Conservation (phyloP, 2,329 filamentous ascomycete species). For the Verticillium longisporum region DNA sequence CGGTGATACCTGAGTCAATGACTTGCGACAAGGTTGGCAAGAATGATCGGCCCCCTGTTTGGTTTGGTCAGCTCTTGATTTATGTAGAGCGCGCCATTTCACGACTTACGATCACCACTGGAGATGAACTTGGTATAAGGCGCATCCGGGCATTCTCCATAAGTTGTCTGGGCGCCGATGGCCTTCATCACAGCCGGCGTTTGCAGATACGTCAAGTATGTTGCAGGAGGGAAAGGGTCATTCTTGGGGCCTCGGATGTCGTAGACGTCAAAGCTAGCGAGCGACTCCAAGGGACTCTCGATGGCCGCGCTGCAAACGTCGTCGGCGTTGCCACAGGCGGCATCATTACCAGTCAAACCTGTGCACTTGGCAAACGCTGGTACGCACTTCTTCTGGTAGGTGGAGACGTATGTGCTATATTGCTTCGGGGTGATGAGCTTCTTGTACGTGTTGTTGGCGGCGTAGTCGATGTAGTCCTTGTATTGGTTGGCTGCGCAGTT, state of each 20-base stretch:
- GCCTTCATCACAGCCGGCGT: slow-evolving; percentile 25
- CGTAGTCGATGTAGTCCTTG: slow-evolving; percentile 34
- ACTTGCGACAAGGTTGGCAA: slow-evolving; percentile 34
- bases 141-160: slow-evolving; percentile 30
- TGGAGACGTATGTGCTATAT: slow-evolving; percentile 5
- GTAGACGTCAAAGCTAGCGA: slow-evolving; percentile 35
- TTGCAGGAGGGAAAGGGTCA: slow-evolving; percentile 29
- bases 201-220: slow-evolving; percentile 33
- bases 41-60: slow-evolving; percentile 33
- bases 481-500: slow-evolving; percentile 21
- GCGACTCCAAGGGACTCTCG: slow-evolving; percentile 12
- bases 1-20: slow-evolving; percentile 38
- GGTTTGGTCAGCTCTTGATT: too few species aligned
- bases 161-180: slow-evolving; percentile 36
- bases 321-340: slow-evolving; percentile 18
- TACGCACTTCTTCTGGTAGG: slow-evolving; percentile 15
- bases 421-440: slow-evolving; percentile 14
- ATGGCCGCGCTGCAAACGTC: slow-evolving; percentile 18
- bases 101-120: slow-evolving; percentile 30
- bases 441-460: slow-evolving; percentile 34
- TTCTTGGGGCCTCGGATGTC: slow-evolving; percentile 31
- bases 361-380: slow-evolving; percentile 14
- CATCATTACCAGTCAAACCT: slow-evolving; percentile 12
- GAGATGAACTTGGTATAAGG: slow-evolving; percentile 27
- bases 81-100: too few species aligned